Base-by-base conservation (phyloP, 805 yeast genomes). In the Phaffomyces opuntiae region DNA sequence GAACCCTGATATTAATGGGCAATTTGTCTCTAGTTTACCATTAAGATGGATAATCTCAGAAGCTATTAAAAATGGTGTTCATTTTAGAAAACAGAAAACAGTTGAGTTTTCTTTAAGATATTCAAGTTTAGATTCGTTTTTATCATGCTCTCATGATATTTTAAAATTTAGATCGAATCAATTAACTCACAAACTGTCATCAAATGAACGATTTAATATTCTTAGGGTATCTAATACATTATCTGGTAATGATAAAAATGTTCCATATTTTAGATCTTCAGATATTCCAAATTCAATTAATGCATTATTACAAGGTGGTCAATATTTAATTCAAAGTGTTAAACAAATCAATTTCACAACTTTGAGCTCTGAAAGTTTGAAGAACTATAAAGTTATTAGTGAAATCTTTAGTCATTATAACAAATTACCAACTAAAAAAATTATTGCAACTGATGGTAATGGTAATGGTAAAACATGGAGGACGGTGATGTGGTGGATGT, bases 31-130 rank as follows among this genome's bases (percentile, higher is more conserved):
- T 0, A 72, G 77, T 50, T 49, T 79, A 14, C 65, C 87, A 0
- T 62, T 82, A 24, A 66, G 81, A 49, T 82, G 87, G 87, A 76
- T 82, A 59, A 47, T 81, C 12, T 63, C 73, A 6, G 78, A 77
- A 55, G 78, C 84, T 0, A 54, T 74, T 9, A 68, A 67, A 42
- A 63, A 65, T 52, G 85, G 84, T 0, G 72, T 80, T 3, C 33
- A 43, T 12, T 78, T 80, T 53, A 70, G 72, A 43, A 57, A 53
- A 11, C 66, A 65, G 1, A 55, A 72, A 9, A 48, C 80, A 1
- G 59, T 59, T 29, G 69, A 67, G 36, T 76, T 76, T 53, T 59
- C 70, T 7, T 43, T 46, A 5, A 63, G 66, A 29, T 68, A 69
- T 46, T 66, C 78, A 0, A 58, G 72, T 0, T 40, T 62, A 11